Evolutionary conservation across 345 rosid species (phyloP).

Genomic region (Populus davidiana): DNA sequence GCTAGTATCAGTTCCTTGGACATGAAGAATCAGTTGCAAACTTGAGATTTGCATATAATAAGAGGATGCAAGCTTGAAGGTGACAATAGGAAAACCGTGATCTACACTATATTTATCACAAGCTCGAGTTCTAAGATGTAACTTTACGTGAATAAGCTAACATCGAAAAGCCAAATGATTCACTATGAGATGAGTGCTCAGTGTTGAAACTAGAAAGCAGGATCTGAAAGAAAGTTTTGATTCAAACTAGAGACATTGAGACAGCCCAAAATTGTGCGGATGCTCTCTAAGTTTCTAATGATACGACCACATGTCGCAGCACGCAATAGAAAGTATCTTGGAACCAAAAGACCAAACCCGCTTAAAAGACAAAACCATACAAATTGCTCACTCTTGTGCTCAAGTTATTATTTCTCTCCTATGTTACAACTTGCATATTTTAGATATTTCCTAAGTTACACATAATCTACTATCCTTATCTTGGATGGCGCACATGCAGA

Average conservation of each 20-base stretch:
- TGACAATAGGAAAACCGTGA: neutral
- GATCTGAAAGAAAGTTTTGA: neutral
- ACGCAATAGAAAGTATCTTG: neutral
- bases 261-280: neutral
- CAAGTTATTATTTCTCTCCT: neutral
- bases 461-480: conserved; percentile 12
- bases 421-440: neutral
- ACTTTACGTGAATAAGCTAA: neutral
- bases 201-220: neutral
- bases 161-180: neutral
- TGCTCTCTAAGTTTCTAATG: neutral
- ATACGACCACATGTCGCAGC: neutral
- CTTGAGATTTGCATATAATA: neutral
- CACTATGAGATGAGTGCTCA: neutral
- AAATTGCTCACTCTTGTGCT: neutral
- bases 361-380: neutral
- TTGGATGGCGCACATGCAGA: neutral
- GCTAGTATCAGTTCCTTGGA: neutral
- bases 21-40: neutral
- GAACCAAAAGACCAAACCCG: neutral
- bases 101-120: neutral
- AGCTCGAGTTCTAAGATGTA: neutral
- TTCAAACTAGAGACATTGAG: neutral
- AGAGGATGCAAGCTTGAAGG: neutral
- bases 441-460: conserved; percentile 11